A percentile compares a stretch with the other conserved stretches of the same genome.
Evolutionary conservation across 176 grass and related monocot genomes (phyloP).

Genomic region (Puya raimondii): DNA sequence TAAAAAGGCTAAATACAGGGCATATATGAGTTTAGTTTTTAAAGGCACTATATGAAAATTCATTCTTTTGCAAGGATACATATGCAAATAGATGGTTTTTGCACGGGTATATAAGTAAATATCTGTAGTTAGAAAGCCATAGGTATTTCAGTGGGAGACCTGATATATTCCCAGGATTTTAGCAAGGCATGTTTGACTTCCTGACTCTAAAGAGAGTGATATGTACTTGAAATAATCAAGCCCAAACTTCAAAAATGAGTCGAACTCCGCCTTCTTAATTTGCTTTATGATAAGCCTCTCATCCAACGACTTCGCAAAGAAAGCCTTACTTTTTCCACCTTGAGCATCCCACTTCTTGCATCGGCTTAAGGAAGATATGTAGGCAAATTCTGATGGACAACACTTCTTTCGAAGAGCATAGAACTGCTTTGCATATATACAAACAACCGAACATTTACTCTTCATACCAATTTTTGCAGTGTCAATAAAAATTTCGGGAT

Average conservation of each 20-base stretch:
- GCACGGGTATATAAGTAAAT: no score
- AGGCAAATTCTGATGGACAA: constrained; percentile 70
- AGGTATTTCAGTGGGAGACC: constrained; percentile 31
- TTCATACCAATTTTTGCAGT: constrained; percentile 42
- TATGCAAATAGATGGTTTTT: no score
- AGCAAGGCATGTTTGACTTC: constrained; percentile 83
- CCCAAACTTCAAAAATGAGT: constrained; percentile 82
- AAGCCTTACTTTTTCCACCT: constrained; percentile 85
- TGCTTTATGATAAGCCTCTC: constrained; percentile 97
- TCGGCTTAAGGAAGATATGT: constrained; percentile 73
- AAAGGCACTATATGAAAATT: no score
- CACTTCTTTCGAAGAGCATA: constrained; percentile 70
- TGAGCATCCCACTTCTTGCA: constrained; percentile 98
- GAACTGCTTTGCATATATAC: constrained; percentile 59
- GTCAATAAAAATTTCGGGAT: constrained; percentile 57
- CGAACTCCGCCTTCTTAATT: constrained; percentile 94
- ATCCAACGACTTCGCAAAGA: constrained; percentile 89
- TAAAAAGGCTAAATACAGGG: no score
- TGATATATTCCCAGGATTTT: constrained; percentile 94
- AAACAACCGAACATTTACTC: constrained; percentile 64
- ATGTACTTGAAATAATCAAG: constrained; percentile 83
- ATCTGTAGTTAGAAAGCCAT: not conserved
- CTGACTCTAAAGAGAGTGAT: constrained; percentile 63
- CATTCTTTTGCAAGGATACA: no score
- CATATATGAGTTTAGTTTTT: no score